These are phyloP conservation scores for Neurospora sp. DNA, from an alignment of 495 filamentous ascomycete species.

Conservation along the genomic window DNA sequence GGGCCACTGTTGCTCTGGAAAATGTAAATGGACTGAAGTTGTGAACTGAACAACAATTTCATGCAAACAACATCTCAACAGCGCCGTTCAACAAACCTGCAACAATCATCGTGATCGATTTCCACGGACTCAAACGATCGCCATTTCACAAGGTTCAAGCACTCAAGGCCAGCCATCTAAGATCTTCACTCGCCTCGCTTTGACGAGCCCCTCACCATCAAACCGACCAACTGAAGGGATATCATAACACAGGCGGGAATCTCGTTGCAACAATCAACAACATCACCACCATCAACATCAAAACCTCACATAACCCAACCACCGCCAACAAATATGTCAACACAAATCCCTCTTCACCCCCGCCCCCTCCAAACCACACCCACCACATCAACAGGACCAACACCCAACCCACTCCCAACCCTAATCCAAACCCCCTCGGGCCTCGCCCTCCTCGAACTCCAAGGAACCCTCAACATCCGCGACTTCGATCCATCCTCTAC, in stretches of 20 bases:
- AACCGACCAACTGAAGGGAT: slow-evolving; percentile 5
- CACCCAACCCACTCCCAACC: slow-evolving; percentile 55
- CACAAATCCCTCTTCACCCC: slow-evolving; percentile 10
- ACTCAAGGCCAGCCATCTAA: neutral
- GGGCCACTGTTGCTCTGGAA: neutral
- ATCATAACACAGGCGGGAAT: neutral
- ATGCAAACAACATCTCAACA: neutral
- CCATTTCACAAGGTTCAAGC: neutral
- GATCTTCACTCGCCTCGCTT: neutral
- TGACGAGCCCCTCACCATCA: neutral
- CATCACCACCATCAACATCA: neutral
- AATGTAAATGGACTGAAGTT: neutral
- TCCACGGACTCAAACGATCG: neutral
- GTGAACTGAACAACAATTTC: neutral
- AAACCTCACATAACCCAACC: neutral
- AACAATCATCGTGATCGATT: neutral
- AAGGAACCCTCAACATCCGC: slow-evolving; percentile 72
- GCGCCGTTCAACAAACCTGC: neutral
- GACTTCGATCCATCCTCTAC: slow-evolving; percentile 6
- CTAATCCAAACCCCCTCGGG: slow-evolving; percentile 77
- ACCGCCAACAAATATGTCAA: slow-evolving; percentile 6
- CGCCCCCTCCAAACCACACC: neutral
- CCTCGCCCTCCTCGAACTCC: slow-evolving; percentile 78
- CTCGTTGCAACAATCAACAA: neutral
- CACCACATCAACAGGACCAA: neutral